Evolutionary conservation across 2,329 filamentous ascomycete genomes (phyloP), one percentile per base, ranked within the genome.

Genomic region (Xylaria arbuscula): DNA sequence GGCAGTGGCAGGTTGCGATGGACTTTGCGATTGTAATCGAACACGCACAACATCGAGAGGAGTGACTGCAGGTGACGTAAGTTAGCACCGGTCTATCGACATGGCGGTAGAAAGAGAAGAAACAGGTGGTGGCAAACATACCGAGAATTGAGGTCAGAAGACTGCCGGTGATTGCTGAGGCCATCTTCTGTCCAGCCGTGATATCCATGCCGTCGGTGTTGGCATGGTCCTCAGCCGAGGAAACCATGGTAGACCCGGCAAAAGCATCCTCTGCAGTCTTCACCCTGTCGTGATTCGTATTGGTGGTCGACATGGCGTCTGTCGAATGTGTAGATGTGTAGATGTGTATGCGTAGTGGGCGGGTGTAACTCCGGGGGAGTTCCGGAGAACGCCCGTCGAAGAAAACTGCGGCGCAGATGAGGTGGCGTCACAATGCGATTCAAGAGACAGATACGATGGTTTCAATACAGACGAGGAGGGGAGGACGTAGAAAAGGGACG

Each of bases 31-130:
- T 81, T 99, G 96, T 62, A 97, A 86, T 70, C 96, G 93, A 55
- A 99, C 93, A 70, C 96, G 93, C 69, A 99, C 96, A 70, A 99
- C 96, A 78, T 99, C 96, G 61, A 99, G 90, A 55, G 96, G 96
- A 5, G 96, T 99, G 38, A 97, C 95, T 97, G 48, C 57, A n/a
- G 15, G 22, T 42, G 10, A 24, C 17, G 17, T 9, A 9, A 24
- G 67, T 76, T 53, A 76, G 73, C 60, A 67, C 59, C 53, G 56
- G 10, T 38, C 34, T 10, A 3, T 50, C 24, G 17, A 34, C 15
- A 6, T 13, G 24, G 11, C 19, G 2, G 42, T n/a, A 22, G 17
- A 34, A 22, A 36, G 2, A 42, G 15, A 17, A 10, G 22, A 59
- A 60, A n/a, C n/a, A 28, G 22, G 19, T 5, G 17, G 59, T 40